These are phyloP conservation scores for Xylogone sp. DNA, from an alignment of 2,329 filamentous ascomycete genomes.

Conservation along the genomic window DNA sequence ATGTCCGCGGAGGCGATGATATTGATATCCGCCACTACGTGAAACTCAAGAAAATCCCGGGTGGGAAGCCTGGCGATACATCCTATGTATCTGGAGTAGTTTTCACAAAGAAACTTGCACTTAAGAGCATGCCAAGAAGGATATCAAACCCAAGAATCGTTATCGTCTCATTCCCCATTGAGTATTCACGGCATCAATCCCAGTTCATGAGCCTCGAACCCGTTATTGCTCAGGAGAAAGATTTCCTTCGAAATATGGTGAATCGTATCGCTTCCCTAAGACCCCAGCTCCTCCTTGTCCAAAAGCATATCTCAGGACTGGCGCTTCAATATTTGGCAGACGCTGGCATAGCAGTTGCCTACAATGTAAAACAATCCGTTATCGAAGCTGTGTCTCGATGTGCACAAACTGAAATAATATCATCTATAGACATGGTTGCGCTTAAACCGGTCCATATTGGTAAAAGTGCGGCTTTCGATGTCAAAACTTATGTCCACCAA, in stretches of 20 bases:
- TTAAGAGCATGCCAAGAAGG: conserved; percentile 92
- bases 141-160: conserved; percentile 83
- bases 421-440: conserved; percentile 90
- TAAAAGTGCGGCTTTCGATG: conserved; percentile 81
- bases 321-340: conserved; percentile 85
- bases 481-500: conserved; percentile 89
- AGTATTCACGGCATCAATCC: conserved; percentile 87
- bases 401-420: conserved; percentile 87
- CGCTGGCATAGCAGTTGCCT: conserved; percentile 87
- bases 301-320: conserved; percentile 87
- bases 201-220: conserved; percentile 98
- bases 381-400: conserved; percentile 92
- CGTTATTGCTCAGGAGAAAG: conserved; percentile 92
- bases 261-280: conserved; percentile 83
- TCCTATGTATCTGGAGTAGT: conserved; percentile 96
- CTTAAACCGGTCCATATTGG: conserved; percentile 72
- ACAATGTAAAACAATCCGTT: conserved; percentile 95
- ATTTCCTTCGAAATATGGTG: conserved; percentile 88
- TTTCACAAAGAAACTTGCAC: conserved; percentile 92
- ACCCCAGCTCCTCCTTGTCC: conserved; percentile 84
- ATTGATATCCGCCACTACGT: conserved; percentile 98
- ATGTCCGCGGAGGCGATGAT: conserved; percentile 85
- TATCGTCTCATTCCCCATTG: conserved; percentile 90
- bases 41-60: conserved; percentile 94
- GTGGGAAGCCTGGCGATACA: conserved; percentile 84